Conservation (phyloP, 257 asterid genomes). For the Solanum tacnaense region DNA sequence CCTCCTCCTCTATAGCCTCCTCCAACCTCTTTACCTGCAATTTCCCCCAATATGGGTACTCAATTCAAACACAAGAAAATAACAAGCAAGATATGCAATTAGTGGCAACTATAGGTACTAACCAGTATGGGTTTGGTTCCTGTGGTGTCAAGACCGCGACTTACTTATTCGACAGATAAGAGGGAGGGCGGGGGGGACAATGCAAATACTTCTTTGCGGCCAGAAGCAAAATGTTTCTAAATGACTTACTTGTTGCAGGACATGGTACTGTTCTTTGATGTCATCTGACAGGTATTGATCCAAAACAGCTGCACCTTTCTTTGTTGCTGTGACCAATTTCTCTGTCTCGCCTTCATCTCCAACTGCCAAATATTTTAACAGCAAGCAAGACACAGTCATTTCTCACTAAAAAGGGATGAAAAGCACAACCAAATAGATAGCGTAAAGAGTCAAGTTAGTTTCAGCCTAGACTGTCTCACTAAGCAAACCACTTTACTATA, state of each 20-base stretch:
- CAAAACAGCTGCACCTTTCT: constrained; percentile 78
- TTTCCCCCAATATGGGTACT: neutral
- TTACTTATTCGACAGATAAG: neutral
- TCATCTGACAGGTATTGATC: constrained; percentile 67
- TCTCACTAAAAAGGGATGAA: neutral
- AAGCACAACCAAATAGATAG: neutral
- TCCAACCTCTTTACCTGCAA: constrained; percentile 68
- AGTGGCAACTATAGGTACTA: neutral
- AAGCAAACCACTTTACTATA: neutral
- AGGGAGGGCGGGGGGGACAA: neutral
- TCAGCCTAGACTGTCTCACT: neutral
- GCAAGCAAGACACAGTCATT: neutral
- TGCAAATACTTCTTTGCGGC: neutral
- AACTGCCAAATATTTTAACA: neutral
- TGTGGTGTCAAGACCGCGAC: constrained; percentile 65
- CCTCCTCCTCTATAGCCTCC: constrained; percentile 27
- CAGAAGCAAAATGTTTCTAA: neutral
- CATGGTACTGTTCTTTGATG: constrained; percentile 68
- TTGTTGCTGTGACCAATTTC: constrained; percentile 49
- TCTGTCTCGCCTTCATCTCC: constrained; percentile 24
- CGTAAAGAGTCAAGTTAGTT: neutral
- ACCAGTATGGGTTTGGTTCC: constrained; percentile 69
- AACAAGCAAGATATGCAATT: neutral
- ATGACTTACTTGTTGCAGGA: constrained; percentile 56
- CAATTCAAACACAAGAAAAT: neutral